Percentiles rank a stretch among this genome's conserved stretches.
Conservation (phyloP, 2,329 filamentous ascomycete genomes). For the Botrytis fragariae region DNA sequence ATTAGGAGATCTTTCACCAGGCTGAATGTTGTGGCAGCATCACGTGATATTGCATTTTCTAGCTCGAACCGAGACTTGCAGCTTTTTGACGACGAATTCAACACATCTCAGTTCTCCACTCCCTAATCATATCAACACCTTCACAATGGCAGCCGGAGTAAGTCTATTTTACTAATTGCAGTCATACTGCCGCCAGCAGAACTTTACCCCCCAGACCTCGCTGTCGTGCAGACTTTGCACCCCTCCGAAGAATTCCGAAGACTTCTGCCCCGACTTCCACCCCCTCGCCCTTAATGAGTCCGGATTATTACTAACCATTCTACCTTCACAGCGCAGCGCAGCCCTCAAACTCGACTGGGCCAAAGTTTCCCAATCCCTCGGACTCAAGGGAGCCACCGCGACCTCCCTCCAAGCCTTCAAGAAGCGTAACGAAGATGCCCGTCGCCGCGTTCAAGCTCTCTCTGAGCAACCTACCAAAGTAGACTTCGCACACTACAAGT, state of each 20-base stretch:
- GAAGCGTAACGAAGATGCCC: slow-evolving; percentile 98
- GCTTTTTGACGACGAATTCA: slow-evolving; percentile 30
- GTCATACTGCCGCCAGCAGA: not conserved
- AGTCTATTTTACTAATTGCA: slow-evolving; percentile 44
- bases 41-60: slow-evolving; percentile 28
- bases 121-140: slow-evolving; percentile 48
- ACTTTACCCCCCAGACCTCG: not conserved
- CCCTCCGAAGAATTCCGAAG: slow-evolving; percentile 22
- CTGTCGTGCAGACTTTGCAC: slow-evolving; percentile 5
- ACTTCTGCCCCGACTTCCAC: not conserved
- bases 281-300: not conserved
- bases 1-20: not conserved
- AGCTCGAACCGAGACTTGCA: slow-evolving; percentile 23
- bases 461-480: slow-evolving; percentile 80
- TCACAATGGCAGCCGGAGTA: slow-evolving; percentile 67
- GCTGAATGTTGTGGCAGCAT: slow-evolving; percentile 1
- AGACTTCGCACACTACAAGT: slow-evolving; percentile 93
- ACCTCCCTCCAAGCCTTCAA: slow-evolving; percentile 93
- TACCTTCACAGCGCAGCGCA: slow-evolving; percentile 76
- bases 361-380: slow-evolving; percentile 90
- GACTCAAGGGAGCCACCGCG: slow-evolving; percentile 92
- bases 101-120: slow-evolving; percentile 47
- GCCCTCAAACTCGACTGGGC: slow-evolving; percentile 99
- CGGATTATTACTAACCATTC: slow-evolving; percentile 25
- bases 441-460: slow-evolving; percentile 85